These are phyloP conservation scores for Leccinum incarnatum DNA, from an alignment of 768 basidiomycete genomes.

Conservation along the genomic window DNA sequence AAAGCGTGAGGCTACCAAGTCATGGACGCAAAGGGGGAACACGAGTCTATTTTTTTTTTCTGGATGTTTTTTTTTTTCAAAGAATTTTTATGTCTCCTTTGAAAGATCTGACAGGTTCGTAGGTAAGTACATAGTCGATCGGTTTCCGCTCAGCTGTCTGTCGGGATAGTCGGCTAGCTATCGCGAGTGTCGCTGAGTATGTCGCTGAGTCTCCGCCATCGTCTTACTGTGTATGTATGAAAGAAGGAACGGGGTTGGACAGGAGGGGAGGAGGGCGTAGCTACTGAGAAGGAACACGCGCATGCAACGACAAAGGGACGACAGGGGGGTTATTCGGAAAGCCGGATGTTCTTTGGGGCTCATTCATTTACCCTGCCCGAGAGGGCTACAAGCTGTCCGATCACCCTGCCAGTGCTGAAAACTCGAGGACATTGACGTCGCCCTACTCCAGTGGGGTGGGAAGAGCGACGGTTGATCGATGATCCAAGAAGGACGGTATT, in stretches of 20 bases:
- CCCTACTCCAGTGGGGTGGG: neutral
- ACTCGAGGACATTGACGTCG: neutral
- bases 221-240: neutral
- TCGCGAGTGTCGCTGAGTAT: neutral
- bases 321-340: neutral
- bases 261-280: neutral
- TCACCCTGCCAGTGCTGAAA: neutral
- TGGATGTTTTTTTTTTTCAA: neutral
- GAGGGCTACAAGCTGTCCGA: neutral
- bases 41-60: neutral
- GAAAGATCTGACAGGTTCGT: neutral
- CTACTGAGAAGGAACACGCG: neutral
- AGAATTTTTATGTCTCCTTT: neutral
- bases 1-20: neutral
- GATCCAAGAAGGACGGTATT: neutral
- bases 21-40: neutral
- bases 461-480: neutral
- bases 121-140: neutral
- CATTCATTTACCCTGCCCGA: neutral
- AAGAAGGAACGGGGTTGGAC: neutral
- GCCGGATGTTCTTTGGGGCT: neutral
- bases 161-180: neutral
- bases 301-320: neutral
- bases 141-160: neutral
- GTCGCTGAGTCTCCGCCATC: neutral